A percentile compares a stretch with the other conserved stretches of the same genome.
phyloP scores from a whole-genome alignment of 2,329 filamentous ascomycete genomes.

The Didymella sp. region DNA sequence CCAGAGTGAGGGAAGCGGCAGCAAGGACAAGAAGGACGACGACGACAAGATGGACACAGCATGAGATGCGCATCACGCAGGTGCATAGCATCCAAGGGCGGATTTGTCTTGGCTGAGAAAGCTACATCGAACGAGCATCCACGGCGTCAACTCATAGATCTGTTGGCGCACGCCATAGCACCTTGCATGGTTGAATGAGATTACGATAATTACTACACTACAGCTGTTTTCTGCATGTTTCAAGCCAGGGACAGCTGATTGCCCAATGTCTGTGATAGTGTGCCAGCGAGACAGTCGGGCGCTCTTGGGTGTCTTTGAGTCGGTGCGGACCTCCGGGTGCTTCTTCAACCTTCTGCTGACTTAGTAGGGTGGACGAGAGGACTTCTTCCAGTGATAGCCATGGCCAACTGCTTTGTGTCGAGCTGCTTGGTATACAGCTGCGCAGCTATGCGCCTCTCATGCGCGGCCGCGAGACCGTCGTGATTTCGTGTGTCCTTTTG shows the following conservation, averaged over 20 bases:
- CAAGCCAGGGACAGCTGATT: background rate
- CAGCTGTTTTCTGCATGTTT: background rate
- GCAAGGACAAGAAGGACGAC: slow-evolving; percentile 59
- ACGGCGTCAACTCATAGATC: slow-evolving; percentile 38
- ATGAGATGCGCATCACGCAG: slow-evolving; percentile 53
- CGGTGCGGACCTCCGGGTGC: background rate
- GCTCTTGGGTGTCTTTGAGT: background rate
- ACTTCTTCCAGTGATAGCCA: background rate
- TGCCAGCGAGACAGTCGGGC: background rate
- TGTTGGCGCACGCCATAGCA: slow-evolving; percentile 28
- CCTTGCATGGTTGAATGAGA: slow-evolving; percentile 29
- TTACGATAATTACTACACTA: slow-evolving; percentile 10
- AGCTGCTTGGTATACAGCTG: background rate
- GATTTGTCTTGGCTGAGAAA: slow-evolving; percentile 9
- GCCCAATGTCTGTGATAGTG: background rate
- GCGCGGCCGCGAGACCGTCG: too few relatives aligned
- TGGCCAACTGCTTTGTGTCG: background rate
- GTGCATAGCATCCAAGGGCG: slow-evolving; percentile 1
- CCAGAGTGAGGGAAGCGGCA: slow-evolving; percentile 70
- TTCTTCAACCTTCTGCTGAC: background rate
- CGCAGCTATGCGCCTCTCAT: background rate
- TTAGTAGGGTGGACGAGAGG: background rate
- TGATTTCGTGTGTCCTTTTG: background rate
- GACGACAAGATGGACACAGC: slow-evolving; percentile 92
- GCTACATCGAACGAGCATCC: slow-evolving; percentile 30